Evolutionary conservation across 371 early-diverging fungal genomes (phyloP), one percentile per base, ranked within the genome.

Genomic region (Actinomortierella ambigua): DNA sequence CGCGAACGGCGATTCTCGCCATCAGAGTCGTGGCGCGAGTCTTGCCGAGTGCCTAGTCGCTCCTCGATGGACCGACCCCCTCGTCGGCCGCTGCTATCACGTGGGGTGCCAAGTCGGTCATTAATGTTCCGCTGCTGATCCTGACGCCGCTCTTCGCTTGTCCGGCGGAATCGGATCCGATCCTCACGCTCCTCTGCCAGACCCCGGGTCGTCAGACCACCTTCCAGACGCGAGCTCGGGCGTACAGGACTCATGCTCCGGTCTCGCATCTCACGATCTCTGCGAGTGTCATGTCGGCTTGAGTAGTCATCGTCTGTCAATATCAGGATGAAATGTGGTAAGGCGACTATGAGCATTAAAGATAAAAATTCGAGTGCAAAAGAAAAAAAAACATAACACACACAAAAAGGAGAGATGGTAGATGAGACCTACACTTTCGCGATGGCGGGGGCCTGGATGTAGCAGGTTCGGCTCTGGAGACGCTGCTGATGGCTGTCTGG

Each of bases 401-500:
- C n/a, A n/a, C n/a, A n/a, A n/a, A n/a, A n/a, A n/a, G n/a, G n/a
- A n/a, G n/a, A n/a, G n/a, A n/a, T n/a, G n/a, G n/a, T n/a, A n/a
- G n/a, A n/a, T n/a, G 11, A 34, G 11, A 34, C 34, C 11, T 34
- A 34, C 34, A 34, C 11, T 34, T 34, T 11, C 34, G 34, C 34
- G 34, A 34, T 4, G 34, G 34, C 11, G 11, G 34, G 11, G 34
- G 34, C 11, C 34, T 34, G 34, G 34, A 34, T 11, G 34, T 6
- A n/a, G 51, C 11, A 18, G 48, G 34, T 8, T 65, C 71, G 15
- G 59, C 18, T 22, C 66, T 42, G 0, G 66, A 65, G 4, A 66
- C 71, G 20, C 53, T 54, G 20, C 56, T 71, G 57, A 71, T 65
- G 8, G 71, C 71, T 13, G 47, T 65, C 66, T 58, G 57, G 23